These are phyloP conservation scores for Penicillium crystallinum DNA, from an alignment of 495 filamentous ascomycete genomes.

Conservation along the genomic window DNA sequence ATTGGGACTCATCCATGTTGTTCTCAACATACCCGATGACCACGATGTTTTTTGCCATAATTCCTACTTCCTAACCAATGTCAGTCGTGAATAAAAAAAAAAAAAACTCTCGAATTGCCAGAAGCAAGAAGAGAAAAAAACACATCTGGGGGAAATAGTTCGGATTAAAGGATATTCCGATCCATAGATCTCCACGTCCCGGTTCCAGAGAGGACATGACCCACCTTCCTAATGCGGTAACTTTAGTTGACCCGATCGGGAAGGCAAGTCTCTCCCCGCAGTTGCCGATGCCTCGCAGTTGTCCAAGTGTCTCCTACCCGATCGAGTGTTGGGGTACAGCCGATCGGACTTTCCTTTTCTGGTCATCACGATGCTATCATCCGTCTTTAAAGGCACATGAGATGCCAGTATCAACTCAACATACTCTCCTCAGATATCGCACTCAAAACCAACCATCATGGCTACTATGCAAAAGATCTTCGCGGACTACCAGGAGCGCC, in stretches of 20 bases:
- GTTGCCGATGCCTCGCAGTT: neutral
- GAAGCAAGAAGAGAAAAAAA: too few relatives aligned
- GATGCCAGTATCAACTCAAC: neutral
- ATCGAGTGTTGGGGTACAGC: neutral
- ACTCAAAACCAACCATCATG: constrained; percentile 11
- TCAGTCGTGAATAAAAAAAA: neutral
- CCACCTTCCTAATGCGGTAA: neutral
- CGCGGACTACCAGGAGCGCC: constrained; percentile 22
- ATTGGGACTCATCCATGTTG: neutral
- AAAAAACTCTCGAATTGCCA: neutral
- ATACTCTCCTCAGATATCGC: neutral
- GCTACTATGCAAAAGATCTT: constrained; percentile 30
- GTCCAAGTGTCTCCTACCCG: neutral
- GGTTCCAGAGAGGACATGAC: too few relatives aligned
- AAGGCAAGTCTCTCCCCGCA: neutral
- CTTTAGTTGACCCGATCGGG: neutral
- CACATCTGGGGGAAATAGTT: too few relatives aligned
- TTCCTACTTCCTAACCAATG: neutral
- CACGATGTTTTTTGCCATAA: neutral
- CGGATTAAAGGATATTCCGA: too few relatives aligned
- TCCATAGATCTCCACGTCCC: too few relatives aligned
- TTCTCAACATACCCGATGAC: neutral
- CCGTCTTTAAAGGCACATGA: neutral
- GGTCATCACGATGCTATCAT: neutral
- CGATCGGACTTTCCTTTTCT: neutral